These are phyloP conservation scores for Lactifluus rugatus DNA, from an alignment of 768 basidiomycete genomes.

Conservation along the genomic window DNA sequence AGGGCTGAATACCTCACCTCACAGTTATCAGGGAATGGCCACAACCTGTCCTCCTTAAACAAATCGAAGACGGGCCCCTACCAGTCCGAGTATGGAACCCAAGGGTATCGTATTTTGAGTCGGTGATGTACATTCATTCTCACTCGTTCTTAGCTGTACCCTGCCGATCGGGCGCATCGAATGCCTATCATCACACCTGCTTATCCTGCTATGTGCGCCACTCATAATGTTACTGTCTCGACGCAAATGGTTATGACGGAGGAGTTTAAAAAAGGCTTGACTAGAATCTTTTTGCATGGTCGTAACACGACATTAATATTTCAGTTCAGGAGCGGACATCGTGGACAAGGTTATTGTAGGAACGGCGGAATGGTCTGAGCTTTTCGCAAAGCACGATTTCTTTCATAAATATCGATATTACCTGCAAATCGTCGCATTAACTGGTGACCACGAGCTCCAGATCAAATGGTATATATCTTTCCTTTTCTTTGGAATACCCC, in stretches of 20 bases:
- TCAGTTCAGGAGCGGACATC: slow-evolving; percentile 73
- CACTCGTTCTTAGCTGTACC: slow-evolving; percentile 54
- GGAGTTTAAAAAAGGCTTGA: slow-evolving; percentile 83
- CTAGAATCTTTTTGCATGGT: background rate
- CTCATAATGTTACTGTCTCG: slow-evolving; percentile 93
- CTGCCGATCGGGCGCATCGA: slow-evolving; percentile 84
- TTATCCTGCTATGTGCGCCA: slow-evolving; percentile 98
- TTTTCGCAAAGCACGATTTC: slow-evolving; percentile 95
- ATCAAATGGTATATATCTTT: slow-evolving; percentile 73
- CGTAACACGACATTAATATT: slow-evolving; percentile 15
- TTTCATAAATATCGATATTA: slow-evolving; percentile 97
- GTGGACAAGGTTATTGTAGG: slow-evolving; percentile 87
- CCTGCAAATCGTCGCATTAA: slow-evolving; percentile 89
- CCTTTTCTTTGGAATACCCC: background rate
- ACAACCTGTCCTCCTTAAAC: slow-evolving; percentile 92
- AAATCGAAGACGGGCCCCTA: slow-evolving; percentile 90
- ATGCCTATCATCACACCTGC: slow-evolving; percentile 99
- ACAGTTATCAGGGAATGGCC: slow-evolving; percentile 79
- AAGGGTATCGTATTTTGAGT: slow-evolving; percentile 40
- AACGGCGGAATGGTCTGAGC: slow-evolving; percentile 77
- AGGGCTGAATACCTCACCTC: background rate
- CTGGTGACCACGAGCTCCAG: slow-evolving; percentile 73
- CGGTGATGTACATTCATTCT: slow-evolving; percentile 3
- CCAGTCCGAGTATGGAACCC: slow-evolving; percentile 98
- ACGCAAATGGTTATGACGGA: slow-evolving; percentile 95